Base-by-base conservation (phyloP, 139 green algal species). In the Penium margaritaceum region DNA sequence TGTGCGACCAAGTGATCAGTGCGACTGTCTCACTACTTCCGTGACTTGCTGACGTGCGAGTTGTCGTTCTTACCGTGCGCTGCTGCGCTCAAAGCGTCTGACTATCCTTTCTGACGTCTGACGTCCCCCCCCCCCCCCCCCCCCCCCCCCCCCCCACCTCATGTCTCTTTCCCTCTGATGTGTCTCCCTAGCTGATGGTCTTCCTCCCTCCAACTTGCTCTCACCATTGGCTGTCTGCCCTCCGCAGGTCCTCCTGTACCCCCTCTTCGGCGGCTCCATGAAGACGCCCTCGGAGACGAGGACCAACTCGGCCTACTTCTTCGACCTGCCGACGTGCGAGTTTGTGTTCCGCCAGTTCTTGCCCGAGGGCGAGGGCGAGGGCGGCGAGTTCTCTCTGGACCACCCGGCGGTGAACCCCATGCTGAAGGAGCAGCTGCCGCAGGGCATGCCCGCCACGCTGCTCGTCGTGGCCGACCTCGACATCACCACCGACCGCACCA, bases 171-270 rank as follows among this genome's bases (percentile, higher is more conserved):
- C 41, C 9, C 41, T 64, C 21, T 57, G 21, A 21, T 21, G 46
- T 57, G 19, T 57, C 21, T 19, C 21, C 19, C 21, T 57, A 21
- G 46, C 19, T 57, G 19, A 57, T 21, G 21, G 19, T 57, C 46
- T 24, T 19, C 19, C 46, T 21, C 46, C 46, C 46, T 57, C 21
- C 19, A 24, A 21, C 46, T 19, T 57, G 19, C 21, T 21, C 21
- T 57, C 19, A 24, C 19, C 21, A 24, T 57, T 57, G 46, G 19
- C 46, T 57, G 46, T 24, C 19, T 64, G 9, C 12, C 37, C 12
- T 64, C 30, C 58, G 14, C 66, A 76, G 68, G 68, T 76, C 24
- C 68, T 68, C 14, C 27, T 76, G 32, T 76, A 76, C 51, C 68
- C 68, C 39, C 53, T 76, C 0, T 76, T 76, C 4, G 68, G 53